Percentiles rank a stretch among this genome's conserved stretches.
These are phyloP conservation scores for Oryza australiensis DNA, from an alignment of 176 grass and related monocot species.

Conservation along the genomic window DNA sequence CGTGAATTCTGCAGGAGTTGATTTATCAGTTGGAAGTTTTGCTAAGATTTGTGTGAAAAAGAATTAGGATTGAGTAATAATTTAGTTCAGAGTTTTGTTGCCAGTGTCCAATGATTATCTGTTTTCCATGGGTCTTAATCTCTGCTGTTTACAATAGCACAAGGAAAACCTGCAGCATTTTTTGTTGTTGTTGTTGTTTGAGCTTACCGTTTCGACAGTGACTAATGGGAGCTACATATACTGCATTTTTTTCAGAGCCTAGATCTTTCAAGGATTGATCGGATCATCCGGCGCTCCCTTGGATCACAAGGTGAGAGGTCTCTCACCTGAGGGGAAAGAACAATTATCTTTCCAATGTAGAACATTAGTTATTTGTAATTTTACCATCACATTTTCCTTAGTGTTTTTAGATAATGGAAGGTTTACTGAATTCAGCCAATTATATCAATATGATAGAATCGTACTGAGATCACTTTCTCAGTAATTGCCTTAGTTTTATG, in stretches of 20 bases:
- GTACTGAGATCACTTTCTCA: too few species aligned
- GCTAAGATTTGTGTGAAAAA: not conserved
- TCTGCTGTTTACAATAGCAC: not conserved
- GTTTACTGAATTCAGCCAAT: too few species aligned
- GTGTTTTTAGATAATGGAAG: too few species aligned
- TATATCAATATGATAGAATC: too few species aligned
- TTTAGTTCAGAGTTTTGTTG: not conserved
- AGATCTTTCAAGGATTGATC: conserved; percentile 92
- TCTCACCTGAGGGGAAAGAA: not conserved
- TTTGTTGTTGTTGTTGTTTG: not conserved
- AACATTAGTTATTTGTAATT: not conserved
- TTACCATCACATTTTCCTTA: not conserved
- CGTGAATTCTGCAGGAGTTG: not conserved
- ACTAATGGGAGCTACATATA: not conserved
- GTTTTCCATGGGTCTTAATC: not conserved
- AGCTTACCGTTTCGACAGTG: not conserved
- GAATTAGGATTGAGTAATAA: not conserved
- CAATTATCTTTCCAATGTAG: not conserved
- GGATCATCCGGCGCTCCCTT: conserved; percentile 87
- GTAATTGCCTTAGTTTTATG: not conserved
- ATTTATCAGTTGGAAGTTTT: not conserved
- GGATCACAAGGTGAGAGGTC: conserved; percentile 71
- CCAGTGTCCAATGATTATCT: not conserved
- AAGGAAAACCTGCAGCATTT: conserved; percentile 12
- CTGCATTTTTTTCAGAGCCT: conserved; percentile 58